Evolutionary conservation across 805 yeast genomes (phyloP).

Genomic region (Suhomyces faveliae): DNA sequence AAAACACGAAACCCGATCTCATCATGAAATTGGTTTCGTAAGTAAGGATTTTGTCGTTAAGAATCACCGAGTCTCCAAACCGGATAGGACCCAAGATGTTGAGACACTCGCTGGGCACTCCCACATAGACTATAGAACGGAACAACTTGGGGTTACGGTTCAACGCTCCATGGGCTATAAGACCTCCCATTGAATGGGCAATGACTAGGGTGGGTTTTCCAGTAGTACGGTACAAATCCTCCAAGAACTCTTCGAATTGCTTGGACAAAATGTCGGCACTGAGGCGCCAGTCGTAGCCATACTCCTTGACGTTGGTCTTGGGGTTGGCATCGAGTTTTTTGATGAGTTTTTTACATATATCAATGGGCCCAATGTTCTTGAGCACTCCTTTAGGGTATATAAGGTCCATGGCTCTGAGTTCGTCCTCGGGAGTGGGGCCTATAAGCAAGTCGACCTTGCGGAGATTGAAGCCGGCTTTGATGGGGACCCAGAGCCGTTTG

Average conservation of each 20-base stretch:
- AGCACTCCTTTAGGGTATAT: conserved; percentile 76
- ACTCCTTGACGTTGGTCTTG: conserved; percentile 61
- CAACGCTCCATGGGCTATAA: conserved; percentile 78
- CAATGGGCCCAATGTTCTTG: conserved; percentile 85
- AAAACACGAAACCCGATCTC: conserved; percentile 78
- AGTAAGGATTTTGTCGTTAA: conserved; percentile 71
- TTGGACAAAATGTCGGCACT: conserved; percentile 56
- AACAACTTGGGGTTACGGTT: conserved; percentile 65
- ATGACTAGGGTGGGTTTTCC: conserved; percentile 66
- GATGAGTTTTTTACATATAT: conserved; percentile 63
- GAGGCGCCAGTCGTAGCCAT: conserved; percentile 94
- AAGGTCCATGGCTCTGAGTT: conserved; percentile 47
- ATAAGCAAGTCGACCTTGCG: conserved; percentile 65
- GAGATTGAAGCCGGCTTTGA: conserved; percentile 78
- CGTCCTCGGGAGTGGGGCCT: conserved; percentile 75
- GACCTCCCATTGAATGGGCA: conserved; percentile 95
- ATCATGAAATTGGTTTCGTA: conserved; percentile 83
- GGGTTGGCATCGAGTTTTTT: conserved; percentile 53
- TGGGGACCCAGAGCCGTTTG: conserved; percentile 81
- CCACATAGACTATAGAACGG: conserved; percentile 77
- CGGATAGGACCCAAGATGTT: conserved; percentile 84
- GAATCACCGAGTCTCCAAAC: conserved; percentile 74
- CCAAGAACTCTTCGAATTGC: conserved; percentile 50
- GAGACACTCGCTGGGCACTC: conserved; percentile 80
- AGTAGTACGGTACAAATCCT: conserved; percentile 43